phyloP scores from a whole-genome alignment of 495 filamentous ascomycete genomes.

The Penicillium steckii region DNA sequence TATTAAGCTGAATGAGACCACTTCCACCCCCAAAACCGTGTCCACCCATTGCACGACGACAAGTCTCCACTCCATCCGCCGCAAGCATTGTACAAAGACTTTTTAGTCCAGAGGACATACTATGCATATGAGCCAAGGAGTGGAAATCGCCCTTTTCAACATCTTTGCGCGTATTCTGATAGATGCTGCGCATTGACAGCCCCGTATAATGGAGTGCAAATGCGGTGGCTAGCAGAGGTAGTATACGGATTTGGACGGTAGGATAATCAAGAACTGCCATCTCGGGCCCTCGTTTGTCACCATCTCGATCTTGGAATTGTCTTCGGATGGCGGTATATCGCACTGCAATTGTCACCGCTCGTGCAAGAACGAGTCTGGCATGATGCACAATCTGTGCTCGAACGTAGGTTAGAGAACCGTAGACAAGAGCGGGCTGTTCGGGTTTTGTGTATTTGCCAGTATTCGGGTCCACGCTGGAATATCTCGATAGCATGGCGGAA shows the following conservation, averaged over 20 bases:
- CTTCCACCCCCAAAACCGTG: conserved; percentile 50
- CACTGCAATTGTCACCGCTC: conserved; percentile 47
- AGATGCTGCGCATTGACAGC: conserved; percentile 40
- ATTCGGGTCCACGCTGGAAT: conserved; percentile 39
- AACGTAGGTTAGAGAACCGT: conserved; percentile 46
- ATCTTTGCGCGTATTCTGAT: conserved; percentile 32
- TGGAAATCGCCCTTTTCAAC: conserved; percentile 42
- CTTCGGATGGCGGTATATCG: conserved; percentile 42
- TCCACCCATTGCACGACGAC: conserved; percentile 47
- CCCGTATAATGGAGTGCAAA: conserved; percentile 52
- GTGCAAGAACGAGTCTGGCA: conserved; percentile 43
- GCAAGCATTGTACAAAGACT: conserved; percentile 48
- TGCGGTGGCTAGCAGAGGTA: conserved; percentile 46
- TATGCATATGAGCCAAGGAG: conserved; percentile 46
- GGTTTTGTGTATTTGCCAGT: conserved; percentile 41
- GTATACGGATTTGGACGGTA: conserved; percentile 47
- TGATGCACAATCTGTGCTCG: conserved; percentile 49
- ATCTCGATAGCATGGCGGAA: conserved; percentile 44
- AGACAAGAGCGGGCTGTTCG: conserved; percentile 41
- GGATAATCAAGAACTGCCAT: conserved; percentile 49
- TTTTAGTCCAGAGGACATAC: conserved; percentile 48
- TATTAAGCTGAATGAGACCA: conserved; percentile 46
- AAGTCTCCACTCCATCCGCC: conserved; percentile 50
- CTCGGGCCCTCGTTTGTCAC: conserved; percentile 31
- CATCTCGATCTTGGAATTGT: conserved; percentile 48